These are phyloP conservation scores for Solanum microdontum DNA, from an alignment of 257 asterid genomes.

Conservation along the genomic window DNA sequence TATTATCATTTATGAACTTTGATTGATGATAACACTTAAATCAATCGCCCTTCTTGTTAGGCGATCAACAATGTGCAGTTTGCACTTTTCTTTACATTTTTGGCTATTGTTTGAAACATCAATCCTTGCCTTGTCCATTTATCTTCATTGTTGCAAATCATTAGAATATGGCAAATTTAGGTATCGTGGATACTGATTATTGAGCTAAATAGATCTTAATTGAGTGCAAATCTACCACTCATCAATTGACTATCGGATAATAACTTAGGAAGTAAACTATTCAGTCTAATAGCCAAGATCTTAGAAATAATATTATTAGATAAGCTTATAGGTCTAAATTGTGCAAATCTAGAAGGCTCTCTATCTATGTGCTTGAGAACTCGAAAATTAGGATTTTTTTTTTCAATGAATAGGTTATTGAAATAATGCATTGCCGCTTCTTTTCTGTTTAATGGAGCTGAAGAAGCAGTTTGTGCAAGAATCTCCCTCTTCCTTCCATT, in stretches of 20 bases:
- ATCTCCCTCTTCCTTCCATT: background rate
- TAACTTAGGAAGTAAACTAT: background rate
- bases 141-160: too few species aligned
- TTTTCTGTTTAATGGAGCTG: background rate
- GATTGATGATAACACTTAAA: background rate
- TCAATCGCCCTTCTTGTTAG: too few species aligned
- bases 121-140: too few species aligned
- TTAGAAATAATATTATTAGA: background rate
- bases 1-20: background rate
- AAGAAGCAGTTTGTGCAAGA: background rate
- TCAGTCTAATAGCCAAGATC: background rate
- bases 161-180: too few species aligned
- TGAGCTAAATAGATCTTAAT: too few species aligned
- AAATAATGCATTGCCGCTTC: background rate
- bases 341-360: background rate
- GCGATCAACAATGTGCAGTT: too few species aligned
- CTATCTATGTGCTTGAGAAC: background rate
- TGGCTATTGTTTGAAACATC: too few species aligned
- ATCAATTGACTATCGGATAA: background rate
- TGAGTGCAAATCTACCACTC: background rate
- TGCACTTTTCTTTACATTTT: too few species aligned
- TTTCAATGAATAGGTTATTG: background rate
- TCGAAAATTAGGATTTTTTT: background rate
- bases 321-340: background rate
- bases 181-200: too few species aligned